Conservation (phyloP, 257 asterid genomes). For the Nicotiana otophora region DNA sequence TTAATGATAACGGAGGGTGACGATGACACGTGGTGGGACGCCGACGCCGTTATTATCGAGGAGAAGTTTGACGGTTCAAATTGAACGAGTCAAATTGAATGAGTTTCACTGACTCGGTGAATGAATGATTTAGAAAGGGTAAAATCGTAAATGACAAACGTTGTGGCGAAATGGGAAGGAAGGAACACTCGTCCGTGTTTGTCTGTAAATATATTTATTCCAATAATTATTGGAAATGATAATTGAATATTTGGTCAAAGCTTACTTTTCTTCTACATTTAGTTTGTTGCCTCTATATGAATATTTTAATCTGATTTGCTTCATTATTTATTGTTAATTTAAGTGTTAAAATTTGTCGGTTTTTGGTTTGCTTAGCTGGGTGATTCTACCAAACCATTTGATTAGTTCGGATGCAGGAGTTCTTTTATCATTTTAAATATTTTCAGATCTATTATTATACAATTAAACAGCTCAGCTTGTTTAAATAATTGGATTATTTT, state of each 20-base stretch:
- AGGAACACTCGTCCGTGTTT: not conserved
- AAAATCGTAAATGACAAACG: not conserved
- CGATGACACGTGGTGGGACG: conserved; percentile 76
- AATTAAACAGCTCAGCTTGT: no score
- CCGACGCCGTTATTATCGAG: conserved; percentile 66
- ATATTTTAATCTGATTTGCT: not conserved
- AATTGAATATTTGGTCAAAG: not conserved
- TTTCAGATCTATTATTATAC: no score
- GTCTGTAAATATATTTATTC: not conserved
- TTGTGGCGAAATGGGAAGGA: not conserved
- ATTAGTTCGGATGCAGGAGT: no score
- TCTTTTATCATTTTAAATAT: no score
- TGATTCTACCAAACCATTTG: no score
- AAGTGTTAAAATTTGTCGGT: no score
- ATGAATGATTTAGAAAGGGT: not conserved
- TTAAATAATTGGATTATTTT: no score
- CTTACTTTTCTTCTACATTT: not conserved
- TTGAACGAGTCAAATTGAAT: not conserved
- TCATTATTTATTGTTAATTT: not conserved
- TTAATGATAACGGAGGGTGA: conserved; percentile 43
- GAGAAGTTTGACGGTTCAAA: conserved; percentile 20
- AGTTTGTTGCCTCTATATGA: not conserved
- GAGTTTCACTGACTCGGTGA: not conserved
- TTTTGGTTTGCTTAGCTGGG: no score
- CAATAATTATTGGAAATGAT: not conserved